Conservation (phyloP, 129 eudicot genomes). For the Silybum marianum region DNA sequence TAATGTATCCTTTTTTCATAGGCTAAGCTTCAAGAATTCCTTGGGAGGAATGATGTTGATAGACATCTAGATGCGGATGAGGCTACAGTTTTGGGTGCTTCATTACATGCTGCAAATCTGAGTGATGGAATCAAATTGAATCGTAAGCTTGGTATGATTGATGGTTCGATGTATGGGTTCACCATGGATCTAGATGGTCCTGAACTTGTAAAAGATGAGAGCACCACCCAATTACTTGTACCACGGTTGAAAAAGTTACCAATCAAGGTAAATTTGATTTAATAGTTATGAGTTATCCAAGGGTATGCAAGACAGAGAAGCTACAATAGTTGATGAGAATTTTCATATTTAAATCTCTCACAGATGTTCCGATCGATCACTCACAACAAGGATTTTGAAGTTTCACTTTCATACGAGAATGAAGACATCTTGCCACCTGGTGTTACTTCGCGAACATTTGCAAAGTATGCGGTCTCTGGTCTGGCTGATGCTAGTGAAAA, state of each 20-base stretch:
- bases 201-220: slow-evolving; percentile 85
- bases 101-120: slow-evolving; percentile 94
- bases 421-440: slow-evolving; percentile 84
- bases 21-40: slow-evolving; percentile 96
- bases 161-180: slow-evolving; percentile 89
- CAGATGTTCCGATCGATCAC: slow-evolving; percentile 91
- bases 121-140: slow-evolving; percentile 98
- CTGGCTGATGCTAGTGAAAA: slow-evolving; percentile 84
- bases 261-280: slow-evolving; percentile 65
- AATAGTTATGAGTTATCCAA: neutral
- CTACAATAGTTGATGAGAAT: slow-evolving; percentile 10
- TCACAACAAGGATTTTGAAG: slow-evolving; percentile 90
- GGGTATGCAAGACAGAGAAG: neutral
- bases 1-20: slow-evolving; percentile 33
- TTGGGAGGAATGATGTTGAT: slow-evolving; percentile 91
- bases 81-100: slow-evolving; percentile 95
- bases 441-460: slow-evolving; percentile 66
- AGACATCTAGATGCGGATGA: slow-evolving; percentile 96
- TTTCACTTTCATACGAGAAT: slow-evolving; percentile 76
- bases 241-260: slow-evolving; percentile 89
- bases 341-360: slow-evolving; percentile 7
- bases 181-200: slow-evolving; percentile 77
- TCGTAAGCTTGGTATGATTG: slow-evolving; percentile 96
- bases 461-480: slow-evolving; percentile 79
- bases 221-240: slow-evolving; percentile 75